Evolutionary conservation across 495 filamentous ascomycete species (phyloP).

Genomic region (Hypoxylon rickii): DNA sequence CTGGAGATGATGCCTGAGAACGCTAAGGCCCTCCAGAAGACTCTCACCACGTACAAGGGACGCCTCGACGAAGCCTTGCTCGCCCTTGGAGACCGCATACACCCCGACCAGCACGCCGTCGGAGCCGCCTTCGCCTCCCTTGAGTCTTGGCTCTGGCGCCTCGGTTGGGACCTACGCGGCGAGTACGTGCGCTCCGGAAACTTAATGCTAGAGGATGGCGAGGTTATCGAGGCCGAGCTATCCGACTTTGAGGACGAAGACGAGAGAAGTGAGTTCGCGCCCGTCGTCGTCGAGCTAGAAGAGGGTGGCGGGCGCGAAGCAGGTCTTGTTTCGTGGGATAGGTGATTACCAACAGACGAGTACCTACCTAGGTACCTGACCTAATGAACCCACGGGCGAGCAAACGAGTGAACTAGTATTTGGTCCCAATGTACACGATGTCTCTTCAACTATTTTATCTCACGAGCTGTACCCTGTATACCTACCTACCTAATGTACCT

Average conservation of each 20-base stretch:
- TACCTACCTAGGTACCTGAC: not conserved
- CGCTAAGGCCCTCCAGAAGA: conserved; percentile 37
- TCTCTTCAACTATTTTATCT: too few species aligned
- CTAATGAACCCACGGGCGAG: too few species aligned
- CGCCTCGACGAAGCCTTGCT: conserved; percentile 46
- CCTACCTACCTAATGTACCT: too few species aligned
- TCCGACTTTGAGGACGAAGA: conserved; percentile 78
- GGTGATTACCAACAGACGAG: not conserved
- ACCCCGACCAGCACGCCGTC: conserved; percentile 40
- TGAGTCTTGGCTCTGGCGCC: conserved; percentile 49
- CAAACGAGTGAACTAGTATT: too few species aligned
- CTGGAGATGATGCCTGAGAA: conserved; percentile 54
- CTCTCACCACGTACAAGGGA: conserved; percentile 49
- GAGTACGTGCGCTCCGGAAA: conserved; percentile 56
- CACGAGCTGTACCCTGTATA: too few species aligned
- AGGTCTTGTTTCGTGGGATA: conserved; percentile 52
- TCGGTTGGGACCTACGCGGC: conserved; percentile 52
- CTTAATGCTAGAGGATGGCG: conserved; percentile 72
- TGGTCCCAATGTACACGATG: too few species aligned
- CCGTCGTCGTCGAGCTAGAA: conserved; percentile 75
- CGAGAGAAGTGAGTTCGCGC: conserved; percentile 85
- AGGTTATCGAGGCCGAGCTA: conserved; percentile 78
- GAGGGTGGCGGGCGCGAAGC: conserved; percentile 53
- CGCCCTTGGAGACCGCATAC: conserved; percentile 34
- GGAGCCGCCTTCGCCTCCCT: conserved; percentile 47